Base-by-base conservation (phyloP, 768 basidiomycete species). In the Lactifluus rugatus region DNA sequence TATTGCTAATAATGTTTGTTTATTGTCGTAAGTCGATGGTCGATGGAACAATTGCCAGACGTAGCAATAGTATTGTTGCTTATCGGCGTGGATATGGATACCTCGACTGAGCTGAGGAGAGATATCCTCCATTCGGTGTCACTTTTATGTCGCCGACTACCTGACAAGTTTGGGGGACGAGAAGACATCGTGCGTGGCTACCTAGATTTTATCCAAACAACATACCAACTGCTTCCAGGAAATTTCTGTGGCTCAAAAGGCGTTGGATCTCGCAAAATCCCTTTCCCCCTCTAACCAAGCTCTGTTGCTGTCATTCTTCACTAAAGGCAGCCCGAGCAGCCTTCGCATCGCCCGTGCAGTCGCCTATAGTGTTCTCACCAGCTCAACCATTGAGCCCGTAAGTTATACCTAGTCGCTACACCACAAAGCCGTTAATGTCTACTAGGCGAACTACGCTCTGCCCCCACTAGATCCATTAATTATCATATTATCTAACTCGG, bases 291-390 rank as follows among this genome's bases (percentile, higher is more conserved):
- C 73, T 49, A 81, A 83, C 62, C 80, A 82, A 66, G 73, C 75
- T 2, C 71, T 72, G 47, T 62, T 84, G 6, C 50, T 85, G 17
- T 75, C 76, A 3, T 70, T 82, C 50, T 71, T 89, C 21, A 74
- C 75, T 8, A 72, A 72, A 51, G 81, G 81, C 13, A 75, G 78
- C 28, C 74, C 74, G 11, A 75, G 74, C 21, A 73, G 78, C 37
- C 72, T 73, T 49, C 78, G 79, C 14, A 78, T 89, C 47, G 81
- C 82, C 17, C 77, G 79, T 49, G 78, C 75, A 68, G 68, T 86
- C 31, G 83, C 85, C 1, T 74, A 81, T 57, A 68, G 72, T 3
- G 66, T 82, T 36, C 69, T 87, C 25, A 70, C 69, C 1, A 66
- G 72, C 28, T 66, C 68, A 14, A 14, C n/a, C 13, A 19, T 53